phyloP scores from a whole-genome alignment of 176 grass and related monocot genomes.

The Avena insularis region DNA sequence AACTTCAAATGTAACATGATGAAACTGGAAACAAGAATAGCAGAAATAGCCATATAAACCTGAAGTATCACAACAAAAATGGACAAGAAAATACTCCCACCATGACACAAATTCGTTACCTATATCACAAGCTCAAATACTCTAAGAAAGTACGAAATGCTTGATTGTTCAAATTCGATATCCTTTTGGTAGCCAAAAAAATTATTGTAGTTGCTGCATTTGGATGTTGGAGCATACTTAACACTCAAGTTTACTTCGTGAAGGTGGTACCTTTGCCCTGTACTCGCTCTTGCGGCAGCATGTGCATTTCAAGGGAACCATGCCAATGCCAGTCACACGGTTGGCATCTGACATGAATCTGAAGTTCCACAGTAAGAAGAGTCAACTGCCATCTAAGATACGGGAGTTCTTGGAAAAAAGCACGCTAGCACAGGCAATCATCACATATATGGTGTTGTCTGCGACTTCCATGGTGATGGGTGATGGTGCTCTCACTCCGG shows the following conservation, averaged over 20 bases:
- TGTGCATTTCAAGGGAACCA: constrained; percentile 72
- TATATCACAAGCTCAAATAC: no score
- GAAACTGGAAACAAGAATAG: neutral
- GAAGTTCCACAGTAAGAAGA: constrained; percentile 62
- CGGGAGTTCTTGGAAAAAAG: constrained; percentile 64
- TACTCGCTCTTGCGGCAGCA: constrained; percentile 80
- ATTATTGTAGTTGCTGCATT: neutral
- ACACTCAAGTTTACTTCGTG: constrained; percentile 2
- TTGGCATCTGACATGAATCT: constrained; percentile 69
- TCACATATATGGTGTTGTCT: constrained; percentile 66
- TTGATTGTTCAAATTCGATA: neutral
- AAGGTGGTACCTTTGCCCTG: constrained; percentile 87
- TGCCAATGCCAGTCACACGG: constrained; percentile 55
- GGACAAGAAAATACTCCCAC: no score
- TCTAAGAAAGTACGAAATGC: neutral
- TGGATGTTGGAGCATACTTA: neutral
- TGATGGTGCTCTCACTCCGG: constrained; percentile 81
- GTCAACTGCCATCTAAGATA: constrained; percentile 42
- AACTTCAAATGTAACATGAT: neutral
- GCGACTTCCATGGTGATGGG: constrained; percentile 88
- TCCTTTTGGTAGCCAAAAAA: neutral
- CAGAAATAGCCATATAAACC: no score
- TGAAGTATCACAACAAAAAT: no score
- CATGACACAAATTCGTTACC: no score
- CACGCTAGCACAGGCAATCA: constrained; percentile 48